These are phyloP conservation scores for Pisolithus tinctorius DNA, from an alignment of 768 basidiomycete species.

Conservation along the genomic window DNA sequence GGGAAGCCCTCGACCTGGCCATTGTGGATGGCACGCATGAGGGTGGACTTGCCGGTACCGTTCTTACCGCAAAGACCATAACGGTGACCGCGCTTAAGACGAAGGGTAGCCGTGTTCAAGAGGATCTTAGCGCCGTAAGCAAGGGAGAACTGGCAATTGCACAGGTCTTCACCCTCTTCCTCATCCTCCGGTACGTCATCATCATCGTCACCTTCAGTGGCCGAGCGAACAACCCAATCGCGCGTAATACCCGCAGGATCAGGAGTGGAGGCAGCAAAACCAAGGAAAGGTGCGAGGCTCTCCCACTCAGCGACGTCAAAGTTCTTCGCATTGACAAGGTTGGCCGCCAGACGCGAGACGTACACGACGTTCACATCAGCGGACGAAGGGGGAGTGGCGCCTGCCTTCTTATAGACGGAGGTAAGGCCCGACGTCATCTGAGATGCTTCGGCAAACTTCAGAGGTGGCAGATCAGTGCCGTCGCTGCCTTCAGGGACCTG, in stretches of 20 bases:
- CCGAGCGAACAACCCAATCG: constrained; percentile 89
- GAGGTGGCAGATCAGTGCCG: constrained; percentile 84
- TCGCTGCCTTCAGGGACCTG: constrained; percentile 80
- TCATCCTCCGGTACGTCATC: constrained; percentile 74
- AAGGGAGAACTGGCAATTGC: constrained; percentile 98
- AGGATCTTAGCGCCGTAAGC: constrained; percentile 99
- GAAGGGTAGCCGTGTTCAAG: constrained; percentile 92
- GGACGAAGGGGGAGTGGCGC: constrained; percentile 47
- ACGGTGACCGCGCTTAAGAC: constrained; percentile 97
- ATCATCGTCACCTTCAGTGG: constrained; percentile 67
- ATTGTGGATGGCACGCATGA: constrained; percentile 91
- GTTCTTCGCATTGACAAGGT: constrained; percentile 85
- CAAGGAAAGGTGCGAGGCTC: constrained; percentile 67
- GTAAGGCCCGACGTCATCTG: constrained; percentile 61
- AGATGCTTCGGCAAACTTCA: constrained; percentile 68
- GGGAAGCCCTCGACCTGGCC: constrained; percentile 99
- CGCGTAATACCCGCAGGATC: constrained; percentile 62
- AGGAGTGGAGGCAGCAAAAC: constrained; percentile 55
- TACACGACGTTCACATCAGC: constrained; percentile 60
- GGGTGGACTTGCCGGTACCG: constrained; percentile 95
- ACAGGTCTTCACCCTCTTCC: constrained; percentile 97
- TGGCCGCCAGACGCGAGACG: constrained; percentile 72
- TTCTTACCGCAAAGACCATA: constrained; percentile 99
- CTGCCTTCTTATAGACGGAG: constrained; percentile 81
- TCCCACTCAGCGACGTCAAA: constrained; percentile 90